Conservation (phyloP, 2,329 filamentous ascomycete genomes). For the Mycocentrospora acerina region DNA sequence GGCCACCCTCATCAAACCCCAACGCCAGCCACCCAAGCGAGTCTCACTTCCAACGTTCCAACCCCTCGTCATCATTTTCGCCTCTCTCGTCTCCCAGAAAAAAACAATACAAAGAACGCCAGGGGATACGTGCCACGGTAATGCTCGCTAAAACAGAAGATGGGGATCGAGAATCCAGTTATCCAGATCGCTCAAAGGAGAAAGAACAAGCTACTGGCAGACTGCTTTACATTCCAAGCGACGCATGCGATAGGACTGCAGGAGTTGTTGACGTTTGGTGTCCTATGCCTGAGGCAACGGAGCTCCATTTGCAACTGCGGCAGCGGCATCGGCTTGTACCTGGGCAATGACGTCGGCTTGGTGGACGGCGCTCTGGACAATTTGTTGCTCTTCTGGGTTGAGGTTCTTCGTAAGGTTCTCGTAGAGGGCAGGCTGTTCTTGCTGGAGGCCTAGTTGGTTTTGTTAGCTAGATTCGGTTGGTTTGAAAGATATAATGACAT, state of each 20-base stretch:
- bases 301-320: conserved; percentile 22
- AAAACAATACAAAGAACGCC: conserved; percentile 18
- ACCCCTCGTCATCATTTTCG: too few relatives aligned
- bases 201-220: conserved; percentile 25
- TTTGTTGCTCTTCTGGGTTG: conserved; percentile 74
- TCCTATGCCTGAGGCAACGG: conserved; percentile 20
- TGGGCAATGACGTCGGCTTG: conserved; percentile 62
- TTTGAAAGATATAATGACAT: conserved; percentile 47
- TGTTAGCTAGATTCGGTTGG: conserved; percentile 23
- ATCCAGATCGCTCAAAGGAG: conserved; percentile 22
- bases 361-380: conserved; percentile 76
- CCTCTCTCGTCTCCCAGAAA: too few relatives aligned
- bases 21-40: too few relatives aligned
- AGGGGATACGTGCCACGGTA: conserved; percentile 16
- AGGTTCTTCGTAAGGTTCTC: conserved; percentile 76
- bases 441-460: conserved; percentile 70
- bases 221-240: conserved; percentile 2
- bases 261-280: background rate
- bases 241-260: background rate
- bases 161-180: conserved; percentile 24
- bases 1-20: background rate
- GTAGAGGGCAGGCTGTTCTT: conserved; percentile 89
- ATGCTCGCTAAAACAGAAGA: conserved; percentile 37
- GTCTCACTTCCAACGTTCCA: too few relatives aligned
- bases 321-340: conserved; percentile 25